Evolutionary conservation across 1,284 basidiomycete genomes (phyloP).

Genomic region (Volvariella surrecta): DNA sequence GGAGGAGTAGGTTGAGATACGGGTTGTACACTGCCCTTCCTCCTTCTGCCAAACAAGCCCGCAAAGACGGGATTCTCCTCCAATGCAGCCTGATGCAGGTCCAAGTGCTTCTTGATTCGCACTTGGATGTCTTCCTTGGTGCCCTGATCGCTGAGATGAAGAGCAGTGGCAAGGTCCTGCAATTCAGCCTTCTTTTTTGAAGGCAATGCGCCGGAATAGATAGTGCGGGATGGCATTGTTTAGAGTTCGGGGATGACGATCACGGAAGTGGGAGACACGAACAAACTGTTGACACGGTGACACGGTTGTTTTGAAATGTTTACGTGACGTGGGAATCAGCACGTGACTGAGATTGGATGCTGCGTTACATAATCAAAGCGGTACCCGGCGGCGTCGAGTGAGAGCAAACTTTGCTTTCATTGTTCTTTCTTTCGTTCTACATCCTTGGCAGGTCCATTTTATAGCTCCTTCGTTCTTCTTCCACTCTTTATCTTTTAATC

Average conservation of each 20-base stretch:
- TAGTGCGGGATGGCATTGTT: slow-evolving; percentile 22
- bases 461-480: slow-evolving; percentile 12
- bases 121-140: slow-evolving; percentile 51
- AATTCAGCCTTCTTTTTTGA: slow-evolving; percentile 57
- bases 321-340: slow-evolving; percentile 18
- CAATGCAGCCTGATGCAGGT: slow-evolving; percentile 36
- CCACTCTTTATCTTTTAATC: slow-evolving; percentile 10
- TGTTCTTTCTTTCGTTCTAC: not conserved
- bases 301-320: slow-evolving; percentile 21
- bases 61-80: slow-evolving; percentile 46
- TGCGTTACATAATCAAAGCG: slow-evolving; percentile 3
- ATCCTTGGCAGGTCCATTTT: slow-evolving; percentile 27
- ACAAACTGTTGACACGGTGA: slow-evolving; percentile 8
- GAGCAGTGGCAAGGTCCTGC: slow-evolving; percentile 44
- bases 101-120: slow-evolving; percentile 52
- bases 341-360: slow-evolving; percentile 16
- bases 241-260: not conserved
- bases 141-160: slow-evolving; percentile 40
- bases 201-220: slow-evolving; percentile 38
- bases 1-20: slow-evolving; percentile 15
- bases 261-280: too few relatives aligned
- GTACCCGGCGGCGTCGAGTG: too few relatives aligned
- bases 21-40: slow-evolving; percentile 32
- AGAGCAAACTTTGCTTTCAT: too few relatives aligned
- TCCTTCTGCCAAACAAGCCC: slow-evolving; percentile 40